Evolutionary conservation across 495 filamentous ascomycete genomes (phyloP).

Genomic region (Tuber calosporum): DNA sequence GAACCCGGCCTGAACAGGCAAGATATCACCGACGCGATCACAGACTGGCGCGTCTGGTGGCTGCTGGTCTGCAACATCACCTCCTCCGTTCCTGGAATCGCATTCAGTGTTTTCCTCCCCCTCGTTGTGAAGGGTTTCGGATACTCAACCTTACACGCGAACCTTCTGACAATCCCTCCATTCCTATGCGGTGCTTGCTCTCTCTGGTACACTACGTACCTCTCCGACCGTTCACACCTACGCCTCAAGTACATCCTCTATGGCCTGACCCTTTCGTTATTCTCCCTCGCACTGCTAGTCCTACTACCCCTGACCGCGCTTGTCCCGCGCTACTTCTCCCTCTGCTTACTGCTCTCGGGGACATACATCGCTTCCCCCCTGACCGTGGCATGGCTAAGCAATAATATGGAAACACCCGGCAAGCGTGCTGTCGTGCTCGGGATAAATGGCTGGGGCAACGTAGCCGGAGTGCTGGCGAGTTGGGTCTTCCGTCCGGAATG

Average conservation of each 20-base stretch:
- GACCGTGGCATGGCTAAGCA: conserved; percentile 53
- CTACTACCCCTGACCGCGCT: conserved; percentile 42
- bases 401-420: conserved; percentile 50
- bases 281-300: conserved; percentile 45
- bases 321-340: conserved; percentile 46
- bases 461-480: conserved; percentile 51
- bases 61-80: conserved; percentile 51
- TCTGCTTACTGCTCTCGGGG: conserved; percentile 52
- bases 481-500: conserved; percentile 46
- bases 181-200: conserved; percentile 49
- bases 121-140: conserved; percentile 48
- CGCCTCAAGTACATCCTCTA: conserved; percentile 50
- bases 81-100: conserved; percentile 49
- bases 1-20: conserved; percentile 43
- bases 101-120: conserved; percentile 54
- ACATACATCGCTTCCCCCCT: conserved; percentile 52
- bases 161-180: conserved; percentile 54
- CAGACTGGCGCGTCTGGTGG: conserved; percentile 51
- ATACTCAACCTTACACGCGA: conserved; percentile 47
- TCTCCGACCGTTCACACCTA: conserved; percentile 46
- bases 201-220: conserved; percentile 48
- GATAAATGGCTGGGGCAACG: conserved; percentile 56
- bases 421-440: conserved; percentile 53
- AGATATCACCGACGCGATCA: conserved; percentile 49
- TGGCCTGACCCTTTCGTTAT: conserved; percentile 47